These are phyloP conservation scores for Blastosporella zonata DNA, from an alignment of 1,284 basidiomycete species.

Conservation along the genomic window DNA sequence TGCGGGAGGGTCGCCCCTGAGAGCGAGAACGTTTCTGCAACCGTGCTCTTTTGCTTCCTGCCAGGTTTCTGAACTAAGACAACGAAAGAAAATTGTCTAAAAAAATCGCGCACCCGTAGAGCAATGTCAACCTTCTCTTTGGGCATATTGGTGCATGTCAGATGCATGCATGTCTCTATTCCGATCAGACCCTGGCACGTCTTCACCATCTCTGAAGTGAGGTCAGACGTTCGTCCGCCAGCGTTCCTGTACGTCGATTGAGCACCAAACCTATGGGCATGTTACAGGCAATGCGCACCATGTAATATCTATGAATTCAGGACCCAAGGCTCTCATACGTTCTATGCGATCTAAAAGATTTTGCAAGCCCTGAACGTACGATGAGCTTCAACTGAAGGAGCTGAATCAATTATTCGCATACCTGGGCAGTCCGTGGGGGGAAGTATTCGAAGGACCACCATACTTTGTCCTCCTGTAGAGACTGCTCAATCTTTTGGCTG, in stretches of 20 bases:
- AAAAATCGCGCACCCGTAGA: slow-evolving; percentile 57
- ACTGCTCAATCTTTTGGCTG: slow-evolving; percentile 84
- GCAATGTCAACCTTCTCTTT: slow-evolving; percentile 91
- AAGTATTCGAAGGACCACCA: slow-evolving; percentile 99
- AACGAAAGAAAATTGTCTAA: not conserved
- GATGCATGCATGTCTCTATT: slow-evolving; percentile 96
- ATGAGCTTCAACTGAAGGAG: slow-evolving; percentile 3
- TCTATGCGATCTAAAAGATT: slow-evolving; percentile 96
- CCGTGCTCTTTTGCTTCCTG: slow-evolving; percentile 91
- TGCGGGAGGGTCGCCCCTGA: slow-evolving; percentile 89
- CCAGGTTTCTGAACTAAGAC: slow-evolving; percentile 4
- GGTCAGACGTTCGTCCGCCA: slow-evolving; percentile 89
- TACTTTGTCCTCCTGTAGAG: slow-evolving; percentile 75
- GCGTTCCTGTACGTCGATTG: slow-evolving; percentile 70
- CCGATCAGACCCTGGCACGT: slow-evolving; percentile 91
- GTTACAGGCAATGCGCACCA: slow-evolving; percentile 53
- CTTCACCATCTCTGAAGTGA: slow-evolving; percentile 95
- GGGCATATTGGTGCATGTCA: slow-evolving; percentile 99
- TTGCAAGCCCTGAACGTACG: slow-evolving; percentile 71
- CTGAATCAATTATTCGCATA: slow-evolving; percentile 27
- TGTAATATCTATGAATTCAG: slow-evolving; percentile 98
- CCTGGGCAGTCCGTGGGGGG: slow-evolving; percentile 93
- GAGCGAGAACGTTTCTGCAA: slow-evolving; percentile 92
- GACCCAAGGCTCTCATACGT: slow-evolving; percentile 93
- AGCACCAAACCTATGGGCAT: slow-evolving; percentile 2